Conservation (phyloP, 2,329 filamentous ascomycete genomes). For the Pseudocercospora fijiensis region DNA sequence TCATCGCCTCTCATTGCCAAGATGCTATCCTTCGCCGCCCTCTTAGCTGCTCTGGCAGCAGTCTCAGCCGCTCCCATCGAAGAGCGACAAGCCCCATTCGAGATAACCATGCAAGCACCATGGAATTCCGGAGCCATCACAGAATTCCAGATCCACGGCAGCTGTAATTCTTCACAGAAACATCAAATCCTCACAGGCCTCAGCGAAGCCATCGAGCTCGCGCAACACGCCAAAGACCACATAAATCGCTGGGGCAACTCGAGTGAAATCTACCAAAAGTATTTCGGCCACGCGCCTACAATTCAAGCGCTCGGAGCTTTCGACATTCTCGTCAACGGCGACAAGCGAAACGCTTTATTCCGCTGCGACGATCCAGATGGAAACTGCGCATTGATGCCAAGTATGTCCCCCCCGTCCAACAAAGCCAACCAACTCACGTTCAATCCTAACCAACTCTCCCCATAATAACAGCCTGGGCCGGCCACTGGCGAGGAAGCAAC, state of each 20-base stretch:
- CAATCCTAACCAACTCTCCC: neutral
- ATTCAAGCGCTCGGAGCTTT: conserved; percentile 62
- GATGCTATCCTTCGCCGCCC: conserved; percentile 15
- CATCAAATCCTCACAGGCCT: conserved; percentile 58
- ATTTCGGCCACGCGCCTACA: conserved; percentile 63
- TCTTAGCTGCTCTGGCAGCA: conserved; percentile 16
- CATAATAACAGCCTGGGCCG: conserved; percentile 56
- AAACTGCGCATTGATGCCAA: conserved; percentile 52
- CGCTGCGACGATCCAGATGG: conserved; percentile 67
- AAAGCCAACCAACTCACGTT: conserved; percentile 2
- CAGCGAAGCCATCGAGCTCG: conserved; percentile 58
- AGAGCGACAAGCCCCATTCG: conserved; percentile 22
- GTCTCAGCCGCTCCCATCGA: conserved; percentile 22
- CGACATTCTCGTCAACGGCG: conserved; percentile 58
- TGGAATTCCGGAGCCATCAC: conserved; percentile 40
- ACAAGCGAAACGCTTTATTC: conserved; percentile 60
- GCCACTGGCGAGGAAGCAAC: conserved; percentile 67
- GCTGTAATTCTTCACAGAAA: conserved; percentile 64
- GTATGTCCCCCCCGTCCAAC: neutral
- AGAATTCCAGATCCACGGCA: conserved; percentile 58
- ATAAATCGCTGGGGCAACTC: conserved; percentile 58
- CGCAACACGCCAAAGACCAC: conserved; percentile 62
- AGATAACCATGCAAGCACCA: conserved; percentile 16
- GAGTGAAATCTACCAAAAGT: conserved; percentile 62
- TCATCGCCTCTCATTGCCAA: neutral